Percentiles rank a stretch among this genome's conserved stretches.
phyloP scores from a whole-genome alignment of 2,329 filamentous ascomycete genomes.

The Neonectria magnoliae region DNA sequence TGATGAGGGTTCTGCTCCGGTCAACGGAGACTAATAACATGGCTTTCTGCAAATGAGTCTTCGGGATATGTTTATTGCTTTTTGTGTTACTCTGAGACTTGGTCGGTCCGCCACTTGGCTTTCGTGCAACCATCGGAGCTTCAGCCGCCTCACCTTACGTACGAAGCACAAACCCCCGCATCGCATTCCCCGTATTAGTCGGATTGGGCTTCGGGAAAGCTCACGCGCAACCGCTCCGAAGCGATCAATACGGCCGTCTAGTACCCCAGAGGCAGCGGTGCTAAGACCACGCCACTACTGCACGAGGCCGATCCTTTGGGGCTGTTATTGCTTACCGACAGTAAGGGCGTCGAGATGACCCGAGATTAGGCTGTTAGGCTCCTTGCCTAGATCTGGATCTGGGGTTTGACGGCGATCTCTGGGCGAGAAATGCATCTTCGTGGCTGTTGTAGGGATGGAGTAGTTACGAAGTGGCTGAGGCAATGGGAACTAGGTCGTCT shows the following conservation, averaged over 20 bases:
- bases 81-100: background rate
- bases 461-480: background rate
- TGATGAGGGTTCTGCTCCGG: background rate
- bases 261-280: background rate
- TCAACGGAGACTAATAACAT: background rate
- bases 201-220: background rate
- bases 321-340: background rate
- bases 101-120: background rate
- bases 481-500: background rate
- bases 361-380: too few species aligned
- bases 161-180: background rate
- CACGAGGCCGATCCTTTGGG: background rate
- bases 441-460: background rate
- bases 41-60: background rate
- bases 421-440: background rate
- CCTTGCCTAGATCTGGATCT: background rate
- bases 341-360: too few species aligned
- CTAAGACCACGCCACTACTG: background rate
- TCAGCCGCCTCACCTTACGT: background rate
- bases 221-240: background rate
- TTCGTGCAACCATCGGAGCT: background rate
- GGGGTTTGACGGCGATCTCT: too few species aligned
- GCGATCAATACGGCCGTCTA: background rate
- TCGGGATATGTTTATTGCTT: background rate
- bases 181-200: conserved; percentile 9